A percentile compares a stretch with the other conserved stretches of the same genome.
phyloP scores from a whole-genome alignment of 163 green algal species.

The Scenedesmus sp. region DNA sequence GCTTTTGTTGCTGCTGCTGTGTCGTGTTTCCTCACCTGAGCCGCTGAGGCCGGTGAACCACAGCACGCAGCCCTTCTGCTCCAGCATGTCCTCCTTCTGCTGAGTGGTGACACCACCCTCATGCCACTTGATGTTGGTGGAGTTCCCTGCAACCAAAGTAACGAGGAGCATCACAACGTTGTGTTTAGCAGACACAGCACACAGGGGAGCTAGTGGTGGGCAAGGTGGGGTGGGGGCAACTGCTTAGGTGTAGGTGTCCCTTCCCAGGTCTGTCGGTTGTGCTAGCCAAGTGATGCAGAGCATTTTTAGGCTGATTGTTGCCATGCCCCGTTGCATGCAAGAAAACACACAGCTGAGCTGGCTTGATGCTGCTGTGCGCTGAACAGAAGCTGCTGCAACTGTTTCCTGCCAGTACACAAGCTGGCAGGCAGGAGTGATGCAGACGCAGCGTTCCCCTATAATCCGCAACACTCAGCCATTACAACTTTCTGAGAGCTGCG shows the following conservation, averaged over 20 bases:
- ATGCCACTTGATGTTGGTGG: constrained; percentile 96
- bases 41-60: constrained; percentile 96
- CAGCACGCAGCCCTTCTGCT: constrained; percentile 92
- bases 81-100: constrained; percentile 89
- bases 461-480: too few species aligned
- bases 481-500: not conserved
- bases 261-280: not conserved
- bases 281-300: not conserved
- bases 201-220: not conserved
- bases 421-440: not conserved
- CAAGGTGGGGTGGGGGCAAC: not conserved
- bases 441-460: not conserved
- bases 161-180: not conserved
- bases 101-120: constrained; percentile 81
- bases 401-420: not conserved
- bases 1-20: not conserved
- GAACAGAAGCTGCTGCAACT: not conserved
- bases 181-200: not conserved
- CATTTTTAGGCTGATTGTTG: not conserved
- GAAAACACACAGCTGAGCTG: not conserved
- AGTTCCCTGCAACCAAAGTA: constrained; percentile 38
- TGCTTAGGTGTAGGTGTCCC: not conserved
- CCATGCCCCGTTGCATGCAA: not conserved
- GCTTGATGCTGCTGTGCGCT: not conserved
- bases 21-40: constrained; percentile 54